Evolutionary conservation across 345 rosid species (phyloP).

Genomic region (Isatis tinctoria): DNA sequence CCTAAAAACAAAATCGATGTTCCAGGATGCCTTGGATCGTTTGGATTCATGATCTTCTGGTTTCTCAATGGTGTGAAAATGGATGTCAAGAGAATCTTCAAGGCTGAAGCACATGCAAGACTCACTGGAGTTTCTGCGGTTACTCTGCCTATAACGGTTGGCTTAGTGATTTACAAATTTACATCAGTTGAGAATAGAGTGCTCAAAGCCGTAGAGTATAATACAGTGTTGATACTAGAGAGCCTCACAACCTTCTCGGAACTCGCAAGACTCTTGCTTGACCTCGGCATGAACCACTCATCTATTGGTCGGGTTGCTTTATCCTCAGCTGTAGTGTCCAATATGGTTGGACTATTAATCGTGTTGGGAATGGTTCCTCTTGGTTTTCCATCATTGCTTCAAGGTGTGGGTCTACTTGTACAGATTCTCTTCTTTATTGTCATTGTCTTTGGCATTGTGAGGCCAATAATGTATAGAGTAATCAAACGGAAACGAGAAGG

Average conservation of each 20-base stretch:
- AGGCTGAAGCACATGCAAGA: constrained; percentile 19
- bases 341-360: constrained; percentile 1
- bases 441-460: background rate
- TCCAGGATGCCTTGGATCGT: no score
- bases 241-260: constrained; percentile 33
- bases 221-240: background rate
- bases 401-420: background rate
- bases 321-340: background rate
- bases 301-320: constrained; percentile 43
- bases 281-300: constrained; percentile 44
- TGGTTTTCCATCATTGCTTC: accelerated
- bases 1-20: background rate
- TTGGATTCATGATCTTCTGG: no score
- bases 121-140: constrained; percentile 26
- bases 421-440: background rate
- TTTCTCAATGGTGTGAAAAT: no score
- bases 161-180: background rate
- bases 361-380: background rate
- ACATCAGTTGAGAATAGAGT: background rate
- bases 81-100: constrained; percentile 9
- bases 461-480: constrained; percentile 15
- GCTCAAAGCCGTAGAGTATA: background rate
- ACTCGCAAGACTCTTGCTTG: constrained; percentile 40
- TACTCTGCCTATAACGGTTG: constrained; percentile 13
- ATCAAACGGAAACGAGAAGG: constrained; percentile 26